These are phyloP conservation scores for Xylariaceae sp. DNA, from an alignment of 2,329 filamentous ascomycete species.

Conservation along the genomic window DNA sequence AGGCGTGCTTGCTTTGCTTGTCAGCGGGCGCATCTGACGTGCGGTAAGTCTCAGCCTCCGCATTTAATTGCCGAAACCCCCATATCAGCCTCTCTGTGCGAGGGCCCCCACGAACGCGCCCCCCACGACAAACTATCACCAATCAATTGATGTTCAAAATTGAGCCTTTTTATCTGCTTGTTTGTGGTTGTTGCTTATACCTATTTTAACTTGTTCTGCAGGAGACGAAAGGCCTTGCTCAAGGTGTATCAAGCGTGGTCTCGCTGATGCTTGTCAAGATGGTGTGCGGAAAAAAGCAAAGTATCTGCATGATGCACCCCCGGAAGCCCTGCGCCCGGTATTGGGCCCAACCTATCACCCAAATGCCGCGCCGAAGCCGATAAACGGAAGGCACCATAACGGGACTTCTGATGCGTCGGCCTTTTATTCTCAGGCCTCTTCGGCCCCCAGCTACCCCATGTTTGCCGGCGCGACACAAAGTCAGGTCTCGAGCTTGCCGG, in stretches of 20 bases:
- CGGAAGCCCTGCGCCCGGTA: constrained; percentile 84
- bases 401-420: constrained; percentile 42
- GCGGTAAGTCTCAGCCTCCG: constrained; percentile 64
- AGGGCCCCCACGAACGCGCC: constrained; percentile 11
- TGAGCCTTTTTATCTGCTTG: constrained; percentile 5
- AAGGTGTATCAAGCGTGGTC: constrained; percentile 87
- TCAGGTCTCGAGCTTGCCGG: constrained; percentile 41
- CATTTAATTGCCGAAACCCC: constrained; percentile 18
- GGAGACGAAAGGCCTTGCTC: constrained; percentile 94
- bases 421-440: constrained; percentile 45
- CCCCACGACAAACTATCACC: constrained; percentile 8
- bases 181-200: constrained; percentile 2
- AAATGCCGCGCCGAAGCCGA: constrained; percentile 41
- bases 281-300: constrained; percentile 98
- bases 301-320: constrained; percentile 93
- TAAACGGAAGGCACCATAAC: constrained; percentile 45
- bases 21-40: constrained; percentile 94
- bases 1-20: constrained; percentile 93
- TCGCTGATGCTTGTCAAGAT: constrained; percentile 89
- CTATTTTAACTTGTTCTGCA: constrained; percentile 35
- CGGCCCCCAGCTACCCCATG: constrained; percentile 44
- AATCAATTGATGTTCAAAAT: no score
- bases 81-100: constrained; percentile 14
- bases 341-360: constrained; percentile 68
- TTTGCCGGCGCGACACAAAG: constrained; percentile 43